Base-by-base conservation (phyloP, 805 yeast species). In the Nakazawaea anatomiae region DNA sequence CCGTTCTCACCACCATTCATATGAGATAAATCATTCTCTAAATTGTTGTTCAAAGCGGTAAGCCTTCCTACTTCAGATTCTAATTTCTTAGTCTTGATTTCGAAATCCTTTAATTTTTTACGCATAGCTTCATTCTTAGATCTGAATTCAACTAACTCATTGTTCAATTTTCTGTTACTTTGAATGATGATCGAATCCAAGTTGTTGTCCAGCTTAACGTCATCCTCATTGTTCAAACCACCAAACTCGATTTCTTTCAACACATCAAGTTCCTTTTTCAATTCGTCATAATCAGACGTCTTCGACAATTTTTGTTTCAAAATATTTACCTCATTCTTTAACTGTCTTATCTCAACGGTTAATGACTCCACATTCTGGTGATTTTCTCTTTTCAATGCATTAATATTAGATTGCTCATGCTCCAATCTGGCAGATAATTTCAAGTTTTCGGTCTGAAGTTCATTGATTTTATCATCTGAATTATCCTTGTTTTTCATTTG, bases 171-270 rank as follows among this genome's bases (percentile, higher is more conserved):
- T 61, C 85, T 87, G 66, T 89, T 90, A 55, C 89, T 79, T 39
- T 80, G 74, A 34, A 85, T 70, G 47, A 90, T 70, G 25, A 84
- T 74, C n/a, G 79, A 75, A 58, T 82, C 90, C 40, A 85, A 62
- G 14, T 58, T 59, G 27, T 63, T 70, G 5, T 66, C 64, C 8
- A 54, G 66, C 6, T 59, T 65, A 8, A 60, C 68, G 31, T 59
- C 67, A 28, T 67, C 72, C 35, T 32, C 35, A 3, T 32, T 32
- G 31, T 39, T 46, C 71, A 34, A 69, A 69, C 56, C 66, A 4
- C 91, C 91, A 67, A 89, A 86, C 59, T 87, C 89, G 39, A 89
- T 83, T 55, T 84, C 83, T 61, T 85, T 82, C 54, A 90, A 64
- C 29, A 89, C 77, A 18, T 76, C 77, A 56, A 91, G 70, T 60